Evolutionary conservation across 352 stramenopile species (phyloP), one percentile per base, ranked within the genome.

Genomic region (Elongisporangium senticosum): DNA sequence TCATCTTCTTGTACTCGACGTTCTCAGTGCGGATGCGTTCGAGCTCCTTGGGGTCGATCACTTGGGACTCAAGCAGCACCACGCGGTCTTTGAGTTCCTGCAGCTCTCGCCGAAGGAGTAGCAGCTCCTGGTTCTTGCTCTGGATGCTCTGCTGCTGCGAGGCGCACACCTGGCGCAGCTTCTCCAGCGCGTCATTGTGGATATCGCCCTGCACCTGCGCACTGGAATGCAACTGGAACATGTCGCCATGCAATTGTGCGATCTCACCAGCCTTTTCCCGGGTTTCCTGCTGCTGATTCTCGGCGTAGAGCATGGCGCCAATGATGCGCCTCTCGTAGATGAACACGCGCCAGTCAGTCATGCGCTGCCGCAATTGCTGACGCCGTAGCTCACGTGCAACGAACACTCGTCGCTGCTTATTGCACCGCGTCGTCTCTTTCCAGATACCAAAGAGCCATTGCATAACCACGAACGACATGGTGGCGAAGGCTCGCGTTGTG

Each of bases 301-400:
- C 66, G 1, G 83, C 83, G 28, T 86, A 90, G 19, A 90, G 51
- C 76, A 90, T 89, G 0, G 83, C 83, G n/a, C 83, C 83, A 49
- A 90, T 51, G 20, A 86, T 78, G 26, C 80, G 71, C 2, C 80
- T 71, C 54, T 87, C 63, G 58, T 85, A 79, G 33, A 87, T 59
- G 53, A 80, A 83, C 14, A 72, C 53, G n/a, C 69, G 74, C 80
- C 83, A 92, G 23, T 53, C 67, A 10, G 62, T 66, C 62, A 73
- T 85, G 0, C 74, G 61, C 4, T 69, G 73, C 43, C 71, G 74
- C 49, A 87, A 56, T 0, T 59, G 63, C 17, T 69, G 62, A 5
- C 67, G 65, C 26, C 66, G 22, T 2, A 84, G 13, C 26, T 58
- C 24, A 7, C 50, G 59, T 1, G 68, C 11, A 0, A 65, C 68